Base-by-base conservation (phyloP, 169 alveolate genomes). In the Cryptosporidium tyzzeri region DNA sequence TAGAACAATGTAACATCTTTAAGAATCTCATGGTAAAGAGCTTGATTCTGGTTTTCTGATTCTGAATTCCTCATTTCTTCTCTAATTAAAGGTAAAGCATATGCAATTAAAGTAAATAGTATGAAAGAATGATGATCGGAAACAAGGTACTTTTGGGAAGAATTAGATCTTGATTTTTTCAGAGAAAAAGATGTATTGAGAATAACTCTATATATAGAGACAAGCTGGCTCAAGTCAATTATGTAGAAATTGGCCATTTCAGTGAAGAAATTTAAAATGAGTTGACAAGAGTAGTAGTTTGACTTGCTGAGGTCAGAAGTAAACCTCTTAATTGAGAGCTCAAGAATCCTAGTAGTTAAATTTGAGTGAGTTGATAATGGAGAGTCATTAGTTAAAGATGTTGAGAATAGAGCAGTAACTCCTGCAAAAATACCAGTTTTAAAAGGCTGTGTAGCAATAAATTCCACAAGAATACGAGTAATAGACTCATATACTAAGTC, bases 351-450 rank as follows among this genome's bases (percentile, higher is more conserved):
- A 33, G 26, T 62, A 12, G 89, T 37, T 3, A 80, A 39, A 16
- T 80, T 48, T 29, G 75, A 59, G 16, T 67, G 35, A 8, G 12
- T 45, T 80, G 68, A 44, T 29, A 80, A 26, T 1, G 89, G 89
- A 5, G 67, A 59, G 18, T n/a, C 80, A 21, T 59, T 48, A 69
- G 59, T 65, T 29, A 80, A 62, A 44, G 89, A 80, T 62, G 89
- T 80, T 62, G 89, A 80, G 75, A 80, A 41, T 21, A 80, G 37
- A 23, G 89, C 62, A n/a, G 89, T 80, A 31, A 80, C 59, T 39
- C 89, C 89, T 33, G 89, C 89, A 65, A 62, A 80, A 8, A 80
- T 80, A 18, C 89, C 89, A 6, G 89, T 80, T 80, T 67, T 67
- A 65, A 45, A 80, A 16, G 89, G 89, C 21, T 62, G 80, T n/a